phyloP scores from a whole-genome alignment of 1,139 yeast species.

The Pneumocystis oryctolagi region DNA sequence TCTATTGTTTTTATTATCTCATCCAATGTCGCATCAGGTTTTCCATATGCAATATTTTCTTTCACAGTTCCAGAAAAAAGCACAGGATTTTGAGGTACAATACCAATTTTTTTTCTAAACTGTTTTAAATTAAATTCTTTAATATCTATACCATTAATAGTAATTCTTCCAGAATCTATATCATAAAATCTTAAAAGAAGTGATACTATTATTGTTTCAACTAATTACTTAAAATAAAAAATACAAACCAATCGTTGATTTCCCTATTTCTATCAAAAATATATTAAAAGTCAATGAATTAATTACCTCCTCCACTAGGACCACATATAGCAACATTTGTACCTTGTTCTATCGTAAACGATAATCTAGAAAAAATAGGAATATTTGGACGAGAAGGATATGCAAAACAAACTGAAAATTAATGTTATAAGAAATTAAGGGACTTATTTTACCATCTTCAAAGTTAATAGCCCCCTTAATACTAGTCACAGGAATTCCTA shows the following conservation, averaged over 20 bases:
- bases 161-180: constrained; percentile 49
- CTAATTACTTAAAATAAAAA: neutral
- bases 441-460: constrained; percentile 25
- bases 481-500: constrained; percentile 18
- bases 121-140: constrained; percentile 55
- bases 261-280: constrained; percentile 1
- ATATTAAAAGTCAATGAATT: constrained; percentile 39
- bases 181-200: constrained; percentile 68
- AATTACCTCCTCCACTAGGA: constrained; percentile 91
- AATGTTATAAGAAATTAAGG: neutral
- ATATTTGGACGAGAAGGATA: constrained; percentile 81
- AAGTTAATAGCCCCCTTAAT: constrained; percentile 45
- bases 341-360: constrained; percentile 60
- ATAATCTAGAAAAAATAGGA: constrained; percentile 47
- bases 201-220: constrained; percentile 32
- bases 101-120: constrained; percentile 59
- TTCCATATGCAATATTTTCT: constrained; percentile 73
- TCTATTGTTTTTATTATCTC: constrained; percentile 59
- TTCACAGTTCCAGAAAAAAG: constrained; percentile 77
- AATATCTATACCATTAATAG: constrained; percentile 57
- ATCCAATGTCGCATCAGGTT: constrained; percentile 40
- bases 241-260: neutral
- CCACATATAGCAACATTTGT: constrained; percentile 90
- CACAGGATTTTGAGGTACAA: constrained; percentile 91
- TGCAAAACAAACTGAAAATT: constrained; percentile 39